Base-by-base conservation (phyloP, 495 filamentous ascomycete species). In the Glonium stellatum region DNA sequence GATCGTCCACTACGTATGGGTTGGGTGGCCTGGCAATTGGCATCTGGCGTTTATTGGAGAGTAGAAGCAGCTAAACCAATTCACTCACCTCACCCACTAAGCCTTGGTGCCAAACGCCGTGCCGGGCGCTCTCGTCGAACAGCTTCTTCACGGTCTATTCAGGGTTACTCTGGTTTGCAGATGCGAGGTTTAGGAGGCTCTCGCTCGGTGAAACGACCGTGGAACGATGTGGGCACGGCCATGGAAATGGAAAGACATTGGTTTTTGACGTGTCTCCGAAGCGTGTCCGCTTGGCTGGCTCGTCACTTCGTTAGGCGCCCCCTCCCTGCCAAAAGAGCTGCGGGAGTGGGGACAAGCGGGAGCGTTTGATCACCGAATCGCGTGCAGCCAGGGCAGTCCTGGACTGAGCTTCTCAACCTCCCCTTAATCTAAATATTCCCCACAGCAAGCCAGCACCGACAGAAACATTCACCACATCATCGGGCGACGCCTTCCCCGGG, bases 111-210 rank as follows among this genome's bases (percentile, higher is more conserved):
- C 15, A 15, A 11, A 13, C 39, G 39, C 39, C 39, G 39, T 44
- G 13, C 39, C 4, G 18, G 18, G 13, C 18, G 39, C 39, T 44
- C 39, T 44, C 39, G 13, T 3, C 39, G 39, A 44, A 44, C 39
- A 11, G 18, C 13, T 11, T 44, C 18, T 44, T 18, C 39, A 51
- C 25, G 48, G 3, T 25, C 48, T 25, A 9, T 8, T 15, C 48
- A 15, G 15, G 21, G 48, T 51, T 23, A 8, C 5, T 27, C 13
- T 51, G 21, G n/a, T 27, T 51, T 51, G 48, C 48, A 23, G 48
- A 23, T 51, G 48, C 48, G 23, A 23, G 23, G 48, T 51, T 23
- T 13, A 4, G 48, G 48, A 51, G 48, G 48, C 48, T 51, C 48
- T 51, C 48, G n/a, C 10, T 18, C 48, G 13, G 48, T 51, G 48